Conservation (phyloP, 768 basidiomycete species). For the Trametes gibbosa region DNA sequence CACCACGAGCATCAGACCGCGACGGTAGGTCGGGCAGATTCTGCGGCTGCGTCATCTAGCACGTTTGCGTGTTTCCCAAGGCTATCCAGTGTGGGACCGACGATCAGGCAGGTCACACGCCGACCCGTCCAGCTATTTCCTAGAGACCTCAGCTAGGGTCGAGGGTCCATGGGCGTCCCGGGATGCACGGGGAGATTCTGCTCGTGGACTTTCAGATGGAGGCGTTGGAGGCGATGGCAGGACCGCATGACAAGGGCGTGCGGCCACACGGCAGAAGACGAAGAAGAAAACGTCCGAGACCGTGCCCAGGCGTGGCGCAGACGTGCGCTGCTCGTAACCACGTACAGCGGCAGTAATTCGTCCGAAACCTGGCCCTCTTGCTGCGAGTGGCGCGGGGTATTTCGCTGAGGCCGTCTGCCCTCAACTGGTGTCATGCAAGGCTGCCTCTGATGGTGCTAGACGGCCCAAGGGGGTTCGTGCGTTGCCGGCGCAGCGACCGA, state of each 20-base stretch:
- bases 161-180: not conserved
- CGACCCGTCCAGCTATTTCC: too few species aligned
- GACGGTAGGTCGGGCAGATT: not conserved
- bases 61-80: not conserved
- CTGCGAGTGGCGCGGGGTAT: not conserved
- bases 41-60: conserved; percentile 2
- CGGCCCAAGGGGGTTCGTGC: not conserved
- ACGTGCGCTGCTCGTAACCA: not conserved
- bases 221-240: not conserved
- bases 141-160: too few species aligned
- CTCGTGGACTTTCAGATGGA: conserved; percentile 8
- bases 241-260: not conserved
- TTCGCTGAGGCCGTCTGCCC: not conserved
- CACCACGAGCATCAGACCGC: not conserved
- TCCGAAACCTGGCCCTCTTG: not conserved
- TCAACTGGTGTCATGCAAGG: not conserved
- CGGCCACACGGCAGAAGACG: not conserved
- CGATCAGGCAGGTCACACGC: not conserved
- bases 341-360: not conserved
- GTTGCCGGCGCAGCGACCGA: not conserved
- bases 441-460: not conserved
- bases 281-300: not conserved
- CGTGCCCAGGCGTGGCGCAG: not conserved
- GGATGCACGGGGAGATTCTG: not conserved
- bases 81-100: conserved; percentile 8